A percentile compares a stretch with the other conserved stretches of the same genome.
These are phyloP conservation scores for Colletotrichum limetticola DNA, from an alignment of 2,329 filamentous ascomycete genomes.

Conservation along the genomic window DNA sequence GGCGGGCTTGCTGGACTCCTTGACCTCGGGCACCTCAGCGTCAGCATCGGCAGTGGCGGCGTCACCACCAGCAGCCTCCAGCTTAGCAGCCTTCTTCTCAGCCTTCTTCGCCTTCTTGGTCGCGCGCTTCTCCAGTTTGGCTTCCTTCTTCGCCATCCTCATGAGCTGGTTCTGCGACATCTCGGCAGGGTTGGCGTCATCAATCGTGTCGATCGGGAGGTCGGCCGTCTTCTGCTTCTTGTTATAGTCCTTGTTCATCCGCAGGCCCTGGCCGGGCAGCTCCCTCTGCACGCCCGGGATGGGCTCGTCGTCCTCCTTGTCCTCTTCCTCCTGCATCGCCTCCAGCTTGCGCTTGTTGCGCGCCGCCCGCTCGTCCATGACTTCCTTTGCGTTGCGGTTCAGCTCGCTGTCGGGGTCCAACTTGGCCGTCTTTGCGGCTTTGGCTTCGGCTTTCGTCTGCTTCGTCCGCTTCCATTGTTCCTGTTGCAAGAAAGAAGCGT, in stretches of 20 bases:
- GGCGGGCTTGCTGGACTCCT: constrained; percentile 67
- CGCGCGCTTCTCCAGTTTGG: constrained; percentile 53
- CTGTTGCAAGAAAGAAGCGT: constrained; percentile 55
- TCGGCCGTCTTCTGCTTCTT: constrained; percentile 64
- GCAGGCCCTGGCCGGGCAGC: constrained; percentile 73
- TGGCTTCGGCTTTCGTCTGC: constrained; percentile 90
- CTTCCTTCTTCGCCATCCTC: constrained; percentile 34
- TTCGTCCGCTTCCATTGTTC: constrained; percentile 96
- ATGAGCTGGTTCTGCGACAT: constrained; percentile 36
- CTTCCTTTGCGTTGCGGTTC: constrained; percentile 87
- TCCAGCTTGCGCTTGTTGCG: constrained; percentile 84
- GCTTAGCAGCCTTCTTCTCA: constrained; percentile 38
- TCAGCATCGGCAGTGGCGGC: constrained; percentile 48
- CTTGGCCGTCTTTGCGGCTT: constrained; percentile 85
- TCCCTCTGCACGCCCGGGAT: constrained; percentile 68
- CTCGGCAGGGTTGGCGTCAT: constrained; percentile 36
- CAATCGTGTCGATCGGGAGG: constrained; percentile 28
- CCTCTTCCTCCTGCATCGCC: constrained; percentile 64
- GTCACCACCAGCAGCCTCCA: constrained; percentile 5
- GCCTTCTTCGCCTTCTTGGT: constrained; percentile 59
- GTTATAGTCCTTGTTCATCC: constrained; percentile 57
- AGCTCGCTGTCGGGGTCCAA: constrained; percentile 86
- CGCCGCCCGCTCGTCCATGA: constrained; percentile 80
- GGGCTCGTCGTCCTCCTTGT: constrained; percentile 53
- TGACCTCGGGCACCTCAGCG: constrained; percentile 47